Percentiles rank a stretch among this genome's conserved stretches.
Evolutionary conservation across 176 grass and related monocot species (phyloP).

Genomic region (Pontederia paniculata): DNA sequence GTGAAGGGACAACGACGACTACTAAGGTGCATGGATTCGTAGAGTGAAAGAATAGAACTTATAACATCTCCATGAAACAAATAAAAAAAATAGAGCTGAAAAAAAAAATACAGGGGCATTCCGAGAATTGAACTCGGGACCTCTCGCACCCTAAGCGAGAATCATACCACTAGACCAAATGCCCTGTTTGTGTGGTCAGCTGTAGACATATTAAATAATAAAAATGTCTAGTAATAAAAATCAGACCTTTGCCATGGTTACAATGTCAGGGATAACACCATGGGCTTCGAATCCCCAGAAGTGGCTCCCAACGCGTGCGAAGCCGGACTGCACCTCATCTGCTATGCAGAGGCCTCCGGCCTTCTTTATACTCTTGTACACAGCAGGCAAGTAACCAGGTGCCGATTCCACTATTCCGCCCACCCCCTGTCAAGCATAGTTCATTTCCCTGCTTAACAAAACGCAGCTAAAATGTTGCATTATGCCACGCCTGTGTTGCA

Average conservation of each 20-base stretch:
- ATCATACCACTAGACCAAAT: conserved; percentile 99
- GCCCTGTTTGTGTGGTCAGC: conserved; percentile 20
- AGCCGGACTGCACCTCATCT: conserved; percentile 87
- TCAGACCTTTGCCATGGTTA: conserved; percentile 86
- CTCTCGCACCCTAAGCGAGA: conserved; percentile 98
- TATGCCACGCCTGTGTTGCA: too few species aligned
- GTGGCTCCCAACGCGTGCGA: conserved; percentile 74
- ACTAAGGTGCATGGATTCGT: too few species aligned
- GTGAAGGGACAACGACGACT: too few species aligned
- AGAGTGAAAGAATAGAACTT: too few species aligned
- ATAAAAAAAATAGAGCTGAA: too few species aligned
- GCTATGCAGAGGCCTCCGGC: conserved; percentile 91
- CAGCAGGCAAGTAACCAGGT: conserved; percentile 71
- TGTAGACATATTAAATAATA: too few species aligned
- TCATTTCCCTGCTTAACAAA: too few species aligned
- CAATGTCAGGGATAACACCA: conserved; percentile 79
- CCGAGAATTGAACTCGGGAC: conserved; percentile 24
- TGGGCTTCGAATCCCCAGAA: conserved; percentile 95
- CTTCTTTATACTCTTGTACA: conserved; percentile 47
- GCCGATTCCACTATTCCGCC: conserved; percentile 84
- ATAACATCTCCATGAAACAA: too few species aligned
- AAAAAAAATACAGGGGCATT: neutral
- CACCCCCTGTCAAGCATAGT: conserved; percentile 49
- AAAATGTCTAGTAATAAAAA: neutral
- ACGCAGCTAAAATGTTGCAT: too few species aligned